Percentiles rank a stretch among this genome's conserved stretches.
phyloP scores from a whole-genome alignment of 176 grass and related monocot species.

The Rhynchospora pubera region DNA sequence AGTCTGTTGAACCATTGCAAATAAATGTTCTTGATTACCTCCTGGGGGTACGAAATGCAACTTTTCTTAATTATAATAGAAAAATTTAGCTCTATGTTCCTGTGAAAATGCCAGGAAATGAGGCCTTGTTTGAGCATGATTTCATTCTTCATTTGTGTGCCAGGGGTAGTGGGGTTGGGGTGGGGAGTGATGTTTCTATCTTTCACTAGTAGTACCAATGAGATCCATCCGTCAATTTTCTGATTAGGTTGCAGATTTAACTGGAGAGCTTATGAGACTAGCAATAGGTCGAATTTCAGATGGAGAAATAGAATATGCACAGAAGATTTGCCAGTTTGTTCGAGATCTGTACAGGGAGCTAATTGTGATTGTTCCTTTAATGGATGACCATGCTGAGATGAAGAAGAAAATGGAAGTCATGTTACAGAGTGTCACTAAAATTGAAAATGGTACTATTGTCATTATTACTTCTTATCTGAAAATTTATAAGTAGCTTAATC shows the following conservation, averaged over 20 bases:
- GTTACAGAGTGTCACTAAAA: slow-evolving; percentile 93
- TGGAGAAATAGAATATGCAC: slow-evolving; percentile 91
- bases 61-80: neutral
- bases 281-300: slow-evolving; percentile 98
- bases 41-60: slow-evolving; percentile 53
- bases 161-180: neutral
- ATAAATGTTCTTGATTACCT: slow-evolving; percentile 95
- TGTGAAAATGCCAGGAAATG: neutral
- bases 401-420: slow-evolving; percentile 99
- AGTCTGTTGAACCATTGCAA: slow-evolving; percentile 76
- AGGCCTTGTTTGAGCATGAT: neutral
- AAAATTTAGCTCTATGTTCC: neutral
- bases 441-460: slow-evolving; percentile 82
- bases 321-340: slow-evolving; percentile 83
- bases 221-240: slow-evolving; percentile 23
- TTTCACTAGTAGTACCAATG: neutral
- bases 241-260: slow-evolving; percentile 87
- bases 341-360: slow-evolving; percentile 87
- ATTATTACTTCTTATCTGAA: slow-evolving; percentile 13
- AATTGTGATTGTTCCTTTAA: slow-evolving; percentile 75
- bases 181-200: neutral
- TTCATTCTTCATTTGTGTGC: neutral
- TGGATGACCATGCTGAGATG: slow-evolving; percentile 94
- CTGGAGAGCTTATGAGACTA: slow-evolving; percentile 93
- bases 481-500: slow-evolving; percentile 16